phyloP scores from a whole-genome alignment of 73 alveolate genomes.

The Paramecium biaurelia region DNA sequence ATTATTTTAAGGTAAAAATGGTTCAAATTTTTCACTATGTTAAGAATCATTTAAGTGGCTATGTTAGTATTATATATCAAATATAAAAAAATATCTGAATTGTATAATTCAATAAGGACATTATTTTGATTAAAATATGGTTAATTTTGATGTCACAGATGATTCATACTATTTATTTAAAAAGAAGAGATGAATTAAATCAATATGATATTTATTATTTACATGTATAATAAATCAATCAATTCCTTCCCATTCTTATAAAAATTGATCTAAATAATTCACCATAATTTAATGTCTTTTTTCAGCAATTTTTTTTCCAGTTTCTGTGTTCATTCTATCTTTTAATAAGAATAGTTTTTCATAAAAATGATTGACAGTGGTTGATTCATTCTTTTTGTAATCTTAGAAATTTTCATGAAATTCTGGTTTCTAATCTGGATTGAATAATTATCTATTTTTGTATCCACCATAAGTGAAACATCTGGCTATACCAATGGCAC shows the following conservation, averaged over 20 bases:
- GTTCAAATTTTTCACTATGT: too few relatives aligned
- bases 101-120: neutral
- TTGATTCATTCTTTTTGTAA: constrained; percentile 65
- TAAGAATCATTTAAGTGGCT: too few relatives aligned
- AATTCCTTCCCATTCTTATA: neutral
- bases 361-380: constrained; percentile 75
- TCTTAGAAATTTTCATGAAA: constrained; percentile 63
- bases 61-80: neutral
- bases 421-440: constrained; percentile 62
- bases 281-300: constrained; percentile 65
- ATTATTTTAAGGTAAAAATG: too few relatives aligned
- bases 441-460: constrained; percentile 67
- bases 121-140: neutral
- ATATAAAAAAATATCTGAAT: neutral
- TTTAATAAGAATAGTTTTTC: constrained; percentile 70
- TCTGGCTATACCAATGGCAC: constrained; percentile 83
- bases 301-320: constrained; percentile 71
- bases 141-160: neutral
- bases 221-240: neutral
- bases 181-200: neutral
- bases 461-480: constrained; percentile 78
- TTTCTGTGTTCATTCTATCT: constrained; percentile 77
- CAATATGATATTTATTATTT: neutral
- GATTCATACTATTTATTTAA: neutral
- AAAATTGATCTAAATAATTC: neutral